These are phyloP conservation scores for Diplodia intermedia DNA, from an alignment of 2,329 filamentous ascomycete species.

Conservation along the genomic window DNA sequence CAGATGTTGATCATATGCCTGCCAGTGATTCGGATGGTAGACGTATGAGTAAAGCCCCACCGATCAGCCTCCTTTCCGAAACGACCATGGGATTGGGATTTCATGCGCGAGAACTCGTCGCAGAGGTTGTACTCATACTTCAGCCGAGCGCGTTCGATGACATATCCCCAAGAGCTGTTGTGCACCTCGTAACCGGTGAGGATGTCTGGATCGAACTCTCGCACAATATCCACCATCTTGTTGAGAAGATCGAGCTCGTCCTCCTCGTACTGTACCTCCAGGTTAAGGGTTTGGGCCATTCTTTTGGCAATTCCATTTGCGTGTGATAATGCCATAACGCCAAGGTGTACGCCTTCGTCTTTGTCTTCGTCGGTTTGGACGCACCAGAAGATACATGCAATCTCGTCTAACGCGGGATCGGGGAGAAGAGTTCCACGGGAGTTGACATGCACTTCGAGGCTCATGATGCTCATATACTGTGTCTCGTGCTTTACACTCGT, in stretches of 20 bases:
- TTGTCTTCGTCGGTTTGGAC: constrained; percentile 68
- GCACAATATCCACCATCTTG: constrained; percentile 85
- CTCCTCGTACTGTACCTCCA: constrained; percentile 74
- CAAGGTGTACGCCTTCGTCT: constrained; percentile 63
- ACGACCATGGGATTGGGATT: constrained; percentile 78
- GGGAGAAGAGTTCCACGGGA: constrained; percentile 80
- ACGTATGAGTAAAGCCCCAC: constrained; percentile 95
- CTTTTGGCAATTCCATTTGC: constrained; percentile 65
- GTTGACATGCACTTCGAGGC: constrained; percentile 89
- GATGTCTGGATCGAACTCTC: constrained; percentile 85
- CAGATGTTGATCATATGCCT: constrained; percentile 97
- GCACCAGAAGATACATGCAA: constrained; percentile 90
- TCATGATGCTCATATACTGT: constrained; percentile 97
- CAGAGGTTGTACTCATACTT: constrained; percentile 92
- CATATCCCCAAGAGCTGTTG: constrained; percentile 90
- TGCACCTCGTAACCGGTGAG: constrained; percentile 95
- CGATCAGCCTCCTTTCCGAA: constrained; percentile 86
- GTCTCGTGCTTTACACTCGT: constrained; percentile 82
- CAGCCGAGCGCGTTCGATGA: constrained; percentile 85
- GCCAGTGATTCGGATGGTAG: constrained; percentile 89
- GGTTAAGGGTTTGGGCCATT: constrained; percentile 66
- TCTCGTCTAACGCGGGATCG: constrained; percentile 88
- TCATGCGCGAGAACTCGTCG: constrained; percentile 90
- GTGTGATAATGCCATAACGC: constrained; percentile 75
- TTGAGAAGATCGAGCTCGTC: constrained; percentile 86